A percentile compares a stretch with the other conserved stretches of the same genome.
These are phyloP conservation scores for Pseudogymnoascus sp. DNA, from an alignment of 2,329 filamentous ascomycete species.

Conservation along the genomic window DNA sequence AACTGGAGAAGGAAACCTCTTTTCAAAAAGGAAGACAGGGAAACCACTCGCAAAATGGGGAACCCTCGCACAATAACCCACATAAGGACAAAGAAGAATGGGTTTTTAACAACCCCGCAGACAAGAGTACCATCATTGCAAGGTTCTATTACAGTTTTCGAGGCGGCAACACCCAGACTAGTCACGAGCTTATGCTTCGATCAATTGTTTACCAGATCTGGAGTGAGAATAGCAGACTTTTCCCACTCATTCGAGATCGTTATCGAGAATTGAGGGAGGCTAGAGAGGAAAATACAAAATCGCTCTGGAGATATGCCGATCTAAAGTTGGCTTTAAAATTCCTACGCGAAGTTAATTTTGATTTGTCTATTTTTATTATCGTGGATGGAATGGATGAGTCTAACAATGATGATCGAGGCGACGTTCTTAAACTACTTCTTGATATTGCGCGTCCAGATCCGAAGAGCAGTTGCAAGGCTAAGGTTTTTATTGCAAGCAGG, in stretches of 20 bases:
- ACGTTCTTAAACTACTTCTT: slow-evolving; percentile 11
- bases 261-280: neutral
- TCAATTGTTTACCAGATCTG: slow-evolving; percentile 13
- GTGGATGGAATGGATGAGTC: slow-evolving; percentile 16
- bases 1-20: neutral
- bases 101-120: neutral
- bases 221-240: slow-evolving; percentile 8
- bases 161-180: slow-evolving; percentile 11
- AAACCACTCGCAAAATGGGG: neutral
- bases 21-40: neutral
- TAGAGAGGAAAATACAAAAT: neutral
- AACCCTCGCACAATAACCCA: neutral
- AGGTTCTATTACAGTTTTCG: slow-evolving; percentile 14
- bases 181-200: slow-evolving; percentile 13
- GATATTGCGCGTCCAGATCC: neutral
- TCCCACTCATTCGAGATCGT: slow-evolving; percentile 5
- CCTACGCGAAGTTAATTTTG: neutral
- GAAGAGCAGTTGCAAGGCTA: neutral
- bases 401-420: neutral
- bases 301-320: slow-evolving; percentile 6
- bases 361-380: slow-evolving; percentile 8
- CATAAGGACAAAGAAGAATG: neutral
- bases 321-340: neutral
- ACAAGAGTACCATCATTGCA: slow-evolving; percentile 7
- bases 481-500: neutral